A percentile compares a stretch with the other conserved stretches of the same genome.
phyloP scores from a whole-genome alignment of 1,284 basidiomycete genomes.

The Malassezia arunalokei region DNA sequence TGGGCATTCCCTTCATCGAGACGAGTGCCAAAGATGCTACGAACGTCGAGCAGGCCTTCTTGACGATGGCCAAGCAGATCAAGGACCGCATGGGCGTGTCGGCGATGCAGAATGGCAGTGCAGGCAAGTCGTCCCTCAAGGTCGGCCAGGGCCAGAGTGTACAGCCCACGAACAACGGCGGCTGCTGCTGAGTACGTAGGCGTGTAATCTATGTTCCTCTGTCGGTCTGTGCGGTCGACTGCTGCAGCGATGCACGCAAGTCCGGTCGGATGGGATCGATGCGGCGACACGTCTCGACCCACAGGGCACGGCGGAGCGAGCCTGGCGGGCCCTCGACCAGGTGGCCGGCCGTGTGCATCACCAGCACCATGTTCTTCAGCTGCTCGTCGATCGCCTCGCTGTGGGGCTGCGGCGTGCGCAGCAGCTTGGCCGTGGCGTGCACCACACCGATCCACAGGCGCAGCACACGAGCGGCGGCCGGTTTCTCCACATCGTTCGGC shows the following conservation, averaged over 20 bases:
- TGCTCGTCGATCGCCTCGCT: slow-evolving; percentile 90
- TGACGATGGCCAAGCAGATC: slow-evolving; percentile 49
- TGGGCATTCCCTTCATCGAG: slow-evolving; percentile 48
- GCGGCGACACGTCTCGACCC: slow-evolving; percentile 9
- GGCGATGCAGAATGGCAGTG: slow-evolving; percentile 30
- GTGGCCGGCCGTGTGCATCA: slow-evolving; percentile 79
- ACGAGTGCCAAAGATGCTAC: slow-evolving; percentile 49
- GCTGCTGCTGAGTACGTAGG: slow-evolving; percentile 28
- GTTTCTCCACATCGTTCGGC: background rate
- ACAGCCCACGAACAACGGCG: slow-evolving; percentile 28
- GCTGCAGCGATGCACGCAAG: background rate
- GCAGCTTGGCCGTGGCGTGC: background rate
- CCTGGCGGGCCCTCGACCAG: slow-evolving; percentile 47
- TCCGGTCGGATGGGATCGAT: slow-evolving; percentile 4
- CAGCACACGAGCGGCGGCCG: slow-evolving; percentile 45
- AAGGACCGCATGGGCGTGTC: slow-evolving; percentile 46
- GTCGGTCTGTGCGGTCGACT: background rate
- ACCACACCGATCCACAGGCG: slow-evolving; percentile 59
- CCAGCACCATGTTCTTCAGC: slow-evolving; percentile 87
- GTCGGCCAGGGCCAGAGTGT: slow-evolving; percentile 44
- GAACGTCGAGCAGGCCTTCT: slow-evolving; percentile 50
- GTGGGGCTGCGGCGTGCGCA: slow-evolving; percentile 48
- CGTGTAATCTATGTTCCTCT: background rate
- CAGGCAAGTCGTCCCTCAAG: slow-evolving; percentile 42
- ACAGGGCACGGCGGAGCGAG: slow-evolving; percentile 2